These are phyloP conservation scores for Kodamaea kaohsiungensis DNA, from an alignment of 805 yeast species.

Conservation along the genomic window DNA sequence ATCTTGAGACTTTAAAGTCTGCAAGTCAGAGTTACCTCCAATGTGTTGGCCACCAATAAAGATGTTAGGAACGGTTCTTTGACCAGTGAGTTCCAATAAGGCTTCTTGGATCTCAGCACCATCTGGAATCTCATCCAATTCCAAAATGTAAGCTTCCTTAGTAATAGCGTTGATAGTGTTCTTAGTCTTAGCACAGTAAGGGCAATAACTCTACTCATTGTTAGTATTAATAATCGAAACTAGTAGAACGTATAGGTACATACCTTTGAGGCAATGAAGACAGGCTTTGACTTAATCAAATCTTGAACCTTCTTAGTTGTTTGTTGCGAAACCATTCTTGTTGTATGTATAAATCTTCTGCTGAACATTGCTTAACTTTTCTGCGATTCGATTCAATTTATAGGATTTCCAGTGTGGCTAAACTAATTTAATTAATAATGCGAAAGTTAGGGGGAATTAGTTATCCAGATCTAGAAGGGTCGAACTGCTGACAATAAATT, in stretches of 20 bases:
- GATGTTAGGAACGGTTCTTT: constrained; percentile 90
- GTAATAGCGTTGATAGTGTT: constrained; percentile 40
- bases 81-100: constrained; percentile 75
- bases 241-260: too few species aligned
- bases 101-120: constrained; percentile 85
- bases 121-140: constrained; percentile 58
- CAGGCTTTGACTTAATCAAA: constrained; percentile 62
- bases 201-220: constrained; percentile 38
- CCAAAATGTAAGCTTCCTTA: constrained; percentile 52
- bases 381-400: not conserved
- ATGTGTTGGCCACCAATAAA: constrained; percentile 89
- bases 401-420: constrained; percentile 2
- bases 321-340: constrained; percentile 60
- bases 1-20: constrained; percentile 63
- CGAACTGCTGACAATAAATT: not conserved
- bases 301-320: constrained; percentile 57
- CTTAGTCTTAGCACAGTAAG: constrained; percentile 46
- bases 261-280: constrained; percentile 81
- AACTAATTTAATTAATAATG: not conserved
- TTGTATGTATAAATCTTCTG: constrained; percentile 19
- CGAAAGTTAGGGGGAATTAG: not conserved
- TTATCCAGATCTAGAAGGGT: not conserved
- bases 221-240: too few species aligned
- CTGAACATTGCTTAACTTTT: not conserved
- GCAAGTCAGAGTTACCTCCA: constrained; percentile 93